Evolutionary conservation across 192 early-diverging fungal species (phyloP).

Genomic region (Backusella mclennaniae): DNA sequence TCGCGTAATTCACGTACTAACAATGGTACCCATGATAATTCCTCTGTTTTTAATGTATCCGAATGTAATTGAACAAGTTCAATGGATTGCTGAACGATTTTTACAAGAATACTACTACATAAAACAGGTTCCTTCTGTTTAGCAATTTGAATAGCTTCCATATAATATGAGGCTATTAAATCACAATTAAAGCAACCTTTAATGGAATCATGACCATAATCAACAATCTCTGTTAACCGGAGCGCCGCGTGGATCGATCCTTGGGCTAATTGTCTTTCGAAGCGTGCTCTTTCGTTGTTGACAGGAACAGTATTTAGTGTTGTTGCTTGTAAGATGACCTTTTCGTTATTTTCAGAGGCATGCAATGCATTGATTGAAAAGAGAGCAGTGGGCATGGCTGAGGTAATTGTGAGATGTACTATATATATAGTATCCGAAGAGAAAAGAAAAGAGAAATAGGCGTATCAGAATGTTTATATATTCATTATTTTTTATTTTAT

Average conservation of each 20-base stretch:
- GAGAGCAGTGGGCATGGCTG: not conserved
- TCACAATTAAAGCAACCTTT: constrained; percentile 12
- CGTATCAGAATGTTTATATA: constrained; percentile 2
- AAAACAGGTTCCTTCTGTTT: not conserved
- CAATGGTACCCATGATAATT: not conserved
- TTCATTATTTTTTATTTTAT: not conserved
- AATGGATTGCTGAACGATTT: not conserved
- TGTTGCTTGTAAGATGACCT: not conserved
- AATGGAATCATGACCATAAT: not conserved
- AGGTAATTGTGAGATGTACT: not conserved
- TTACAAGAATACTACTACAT: not conserved
- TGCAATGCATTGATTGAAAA: not conserved
- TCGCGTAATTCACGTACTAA: constrained; percentile 9
- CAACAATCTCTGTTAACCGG: not conserved
- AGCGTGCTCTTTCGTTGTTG: not conserved
- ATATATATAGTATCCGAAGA: not conserved
- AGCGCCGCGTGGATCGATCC: constrained; percentile 3
- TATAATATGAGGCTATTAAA: not conserved
- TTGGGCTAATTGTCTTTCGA: constrained; percentile 3
- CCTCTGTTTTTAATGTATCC: not conserved
- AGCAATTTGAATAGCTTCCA: not conserved
- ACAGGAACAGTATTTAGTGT: not conserved
- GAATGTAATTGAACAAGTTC: constrained; percentile 3
- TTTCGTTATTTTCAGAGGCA: not conserved
- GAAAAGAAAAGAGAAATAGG: not conserved